Percentiles rank a stretch among this genome's conserved stretches.
Conservation (phyloP, 352 stramenopile genomes). For the Phytopythium vexans region DNA sequence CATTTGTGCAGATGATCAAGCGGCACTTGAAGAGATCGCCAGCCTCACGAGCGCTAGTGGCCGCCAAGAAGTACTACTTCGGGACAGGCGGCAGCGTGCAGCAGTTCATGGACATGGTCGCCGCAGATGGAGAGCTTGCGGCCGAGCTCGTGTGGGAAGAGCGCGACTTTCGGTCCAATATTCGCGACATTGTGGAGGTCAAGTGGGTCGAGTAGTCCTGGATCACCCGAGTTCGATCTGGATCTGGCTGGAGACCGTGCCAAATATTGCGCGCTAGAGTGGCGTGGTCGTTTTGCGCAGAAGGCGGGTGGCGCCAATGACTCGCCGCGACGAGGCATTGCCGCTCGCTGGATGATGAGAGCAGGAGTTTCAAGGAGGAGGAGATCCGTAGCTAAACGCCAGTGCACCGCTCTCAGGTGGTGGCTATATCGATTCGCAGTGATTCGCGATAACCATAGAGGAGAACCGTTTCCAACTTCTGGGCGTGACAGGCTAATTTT, state of each 20-base stretch:
- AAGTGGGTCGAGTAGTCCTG: slow-evolving; percentile 7
- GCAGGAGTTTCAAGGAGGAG: slow-evolving; percentile 1
- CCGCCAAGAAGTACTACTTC: slow-evolving; percentile 88
- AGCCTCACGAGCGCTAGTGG: slow-evolving; percentile 54
- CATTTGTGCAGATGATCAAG: slow-evolving; percentile 59
- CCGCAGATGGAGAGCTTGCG: slow-evolving; percentile 37
- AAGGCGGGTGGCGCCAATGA: background rate
- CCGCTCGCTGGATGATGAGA: background rate
- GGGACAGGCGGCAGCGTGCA: slow-evolving; percentile 84
- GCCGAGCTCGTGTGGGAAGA: slow-evolving; percentile 71
- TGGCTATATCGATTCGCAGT: no score
- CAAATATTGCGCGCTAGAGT: no score
- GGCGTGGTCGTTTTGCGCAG: no score
- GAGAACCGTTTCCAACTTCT: background rate
- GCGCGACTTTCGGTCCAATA: slow-evolving; percentile 69
- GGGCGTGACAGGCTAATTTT: slow-evolving; percentile 2
- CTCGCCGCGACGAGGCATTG: slow-evolving; percentile 3
- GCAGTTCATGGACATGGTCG: slow-evolving; percentile 69
- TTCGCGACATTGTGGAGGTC: slow-evolving; percentile 76
- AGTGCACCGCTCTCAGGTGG: no score
- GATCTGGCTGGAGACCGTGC: no score
- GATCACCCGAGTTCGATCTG: no score
- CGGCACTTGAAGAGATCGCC: slow-evolving; percentile 47
- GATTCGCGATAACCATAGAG: no score
- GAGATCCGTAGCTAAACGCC: background rate